Percentiles rank a stretch among this genome's conserved stretches.
These are phyloP conservation scores for Trichaptum fuscoviolaceum DNA, from an alignment of 768 basidiomycete species.

Conservation along the genomic window DNA sequence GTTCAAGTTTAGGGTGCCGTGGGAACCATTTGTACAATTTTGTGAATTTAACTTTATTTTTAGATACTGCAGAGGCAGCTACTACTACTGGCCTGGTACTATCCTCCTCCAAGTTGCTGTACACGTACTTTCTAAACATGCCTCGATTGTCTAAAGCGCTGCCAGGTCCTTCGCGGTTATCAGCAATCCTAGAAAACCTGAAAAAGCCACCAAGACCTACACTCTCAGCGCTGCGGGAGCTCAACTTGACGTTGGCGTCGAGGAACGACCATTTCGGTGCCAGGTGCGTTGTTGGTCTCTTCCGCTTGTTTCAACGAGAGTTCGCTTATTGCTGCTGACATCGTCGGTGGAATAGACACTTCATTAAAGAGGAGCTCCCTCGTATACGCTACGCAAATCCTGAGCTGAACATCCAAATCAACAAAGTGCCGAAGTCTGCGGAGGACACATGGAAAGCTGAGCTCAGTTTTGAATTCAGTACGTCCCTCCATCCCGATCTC, in stretches of 20 bases:
- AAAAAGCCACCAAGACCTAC: conserved; percentile 46
- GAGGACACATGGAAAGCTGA: conserved; percentile 57
- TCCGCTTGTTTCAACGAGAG: conserved; percentile 2
- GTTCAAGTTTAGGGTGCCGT: no score
- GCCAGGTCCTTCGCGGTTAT: conserved; percentile 51
- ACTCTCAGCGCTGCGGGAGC: conserved; percentile 41
- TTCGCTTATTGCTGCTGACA: not conserved
- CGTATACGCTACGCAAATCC: conserved; percentile 78
- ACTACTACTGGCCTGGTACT: not conserved
- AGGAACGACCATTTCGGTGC: conserved; percentile 74
- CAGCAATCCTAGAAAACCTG: conserved; percentile 46
- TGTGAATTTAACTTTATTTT: no score
- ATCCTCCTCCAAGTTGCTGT: not conserved
- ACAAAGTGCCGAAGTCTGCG: conserved; percentile 46
- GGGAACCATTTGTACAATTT: no score
- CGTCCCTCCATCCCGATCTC: conserved; percentile 24
- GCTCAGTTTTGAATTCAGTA: conserved; percentile 59
- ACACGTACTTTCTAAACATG: conserved; percentile 19
- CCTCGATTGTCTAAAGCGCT: conserved; percentile 25
- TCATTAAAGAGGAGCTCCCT: conserved; percentile 73
- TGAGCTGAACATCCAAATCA: conserved; percentile 51
- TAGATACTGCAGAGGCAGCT: no score
- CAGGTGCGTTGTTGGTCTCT: conserved; percentile 38
- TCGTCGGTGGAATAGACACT: conserved; percentile 45
- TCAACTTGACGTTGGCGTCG: conserved; percentile 53